Evolutionary conservation across 495 filamentous ascomycete species (phyloP).

Genomic region (Apodospora peruviana): DNA sequence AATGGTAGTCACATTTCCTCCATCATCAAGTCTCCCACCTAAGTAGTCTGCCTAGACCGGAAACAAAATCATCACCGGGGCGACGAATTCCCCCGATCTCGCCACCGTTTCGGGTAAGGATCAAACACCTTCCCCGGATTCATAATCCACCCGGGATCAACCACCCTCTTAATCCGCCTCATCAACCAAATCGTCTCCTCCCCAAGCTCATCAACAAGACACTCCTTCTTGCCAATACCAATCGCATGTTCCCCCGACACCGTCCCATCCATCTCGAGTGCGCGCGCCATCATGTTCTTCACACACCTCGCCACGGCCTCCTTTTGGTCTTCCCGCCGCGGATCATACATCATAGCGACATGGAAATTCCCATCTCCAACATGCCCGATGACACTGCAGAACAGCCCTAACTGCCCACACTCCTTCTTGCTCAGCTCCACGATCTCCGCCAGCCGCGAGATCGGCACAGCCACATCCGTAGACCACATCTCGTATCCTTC

Average conservation of each 20-base stretch:
- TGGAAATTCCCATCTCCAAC: conserved; percentile 50
- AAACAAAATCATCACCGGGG: no score
- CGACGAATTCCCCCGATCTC: no score
- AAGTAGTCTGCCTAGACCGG: no score
- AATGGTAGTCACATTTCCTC: no score
- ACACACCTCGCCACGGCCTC: conserved; percentile 16
- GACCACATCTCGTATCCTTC: conserved; percentile 57
- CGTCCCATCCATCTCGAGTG: conserved; percentile 34
- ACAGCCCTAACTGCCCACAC: conserved; percentile 54
- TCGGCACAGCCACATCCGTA: conserved; percentile 66
- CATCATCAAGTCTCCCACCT: no score
- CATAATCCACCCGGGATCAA: conserved; percentile 31
- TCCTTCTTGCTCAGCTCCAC: conserved; percentile 63
- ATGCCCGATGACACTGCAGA: conserved; percentile 69
- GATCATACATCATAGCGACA: conserved; percentile 28
- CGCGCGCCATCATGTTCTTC: conserved; percentile 23
- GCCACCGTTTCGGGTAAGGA: no score
- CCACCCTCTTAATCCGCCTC: conserved; percentile 22
- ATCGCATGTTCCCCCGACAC: conserved; percentile 34
- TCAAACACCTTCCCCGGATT: conserved; percentile 35
- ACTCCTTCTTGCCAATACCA: conserved; percentile 30
- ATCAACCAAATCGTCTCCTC: conserved; percentile 25
- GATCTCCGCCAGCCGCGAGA: conserved; percentile 63
- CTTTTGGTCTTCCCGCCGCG: conserved; percentile 14
- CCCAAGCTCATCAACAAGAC: conserved; percentile 26